Evolutionary conservation across 306 rosid species (phyloP).

Genomic region (Fagus sylvatica): DNA sequence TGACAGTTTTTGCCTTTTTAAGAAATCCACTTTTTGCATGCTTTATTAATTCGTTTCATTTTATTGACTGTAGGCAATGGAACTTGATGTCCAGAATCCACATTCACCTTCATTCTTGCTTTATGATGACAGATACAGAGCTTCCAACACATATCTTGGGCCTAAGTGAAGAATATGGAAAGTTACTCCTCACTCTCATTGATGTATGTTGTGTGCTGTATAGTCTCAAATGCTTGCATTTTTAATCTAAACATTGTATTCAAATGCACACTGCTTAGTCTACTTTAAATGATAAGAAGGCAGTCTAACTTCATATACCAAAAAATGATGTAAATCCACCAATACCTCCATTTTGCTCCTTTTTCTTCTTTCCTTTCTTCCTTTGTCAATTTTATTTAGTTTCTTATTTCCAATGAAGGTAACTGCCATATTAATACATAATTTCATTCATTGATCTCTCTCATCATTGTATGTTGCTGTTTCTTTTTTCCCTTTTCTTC

Average conservation of each 20-base stretch:
- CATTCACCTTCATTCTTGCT: slow-evolving; percentile 53
- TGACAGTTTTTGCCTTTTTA: background rate
- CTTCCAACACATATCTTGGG: slow-evolving; percentile 32
- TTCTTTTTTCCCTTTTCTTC: background rate
- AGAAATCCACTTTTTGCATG: background rate
- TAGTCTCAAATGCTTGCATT: slow-evolving; percentile 17
- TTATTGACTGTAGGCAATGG: slow-evolving; percentile 52
- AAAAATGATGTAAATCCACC: background rate
- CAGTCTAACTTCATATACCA: slow-evolving; percentile 3
- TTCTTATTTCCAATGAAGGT: background rate
- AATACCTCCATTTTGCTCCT: background rate
- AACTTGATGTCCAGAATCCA: slow-evolving; percentile 48
- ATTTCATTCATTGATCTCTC: background rate
- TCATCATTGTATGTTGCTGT: background rate
- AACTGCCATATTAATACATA: background rate
- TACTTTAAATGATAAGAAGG: background rate
- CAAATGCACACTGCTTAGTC: background rate
- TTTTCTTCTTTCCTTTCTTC: no score
- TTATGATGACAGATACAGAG: slow-evolving; percentile 46
- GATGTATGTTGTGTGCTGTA: slow-evolving; percentile 23
- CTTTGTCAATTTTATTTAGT: background rate
- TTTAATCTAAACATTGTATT: slow-evolving; percentile 5
- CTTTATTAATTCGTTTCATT: slow-evolving; percentile 22
- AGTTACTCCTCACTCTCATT: slow-evolving; percentile 15
- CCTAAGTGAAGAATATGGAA: slow-evolving; percentile 25